These are phyloP conservation scores for Larix sibirica DNA, from an alignment of 83 land plant species.

Conservation along the genomic window DNA sequence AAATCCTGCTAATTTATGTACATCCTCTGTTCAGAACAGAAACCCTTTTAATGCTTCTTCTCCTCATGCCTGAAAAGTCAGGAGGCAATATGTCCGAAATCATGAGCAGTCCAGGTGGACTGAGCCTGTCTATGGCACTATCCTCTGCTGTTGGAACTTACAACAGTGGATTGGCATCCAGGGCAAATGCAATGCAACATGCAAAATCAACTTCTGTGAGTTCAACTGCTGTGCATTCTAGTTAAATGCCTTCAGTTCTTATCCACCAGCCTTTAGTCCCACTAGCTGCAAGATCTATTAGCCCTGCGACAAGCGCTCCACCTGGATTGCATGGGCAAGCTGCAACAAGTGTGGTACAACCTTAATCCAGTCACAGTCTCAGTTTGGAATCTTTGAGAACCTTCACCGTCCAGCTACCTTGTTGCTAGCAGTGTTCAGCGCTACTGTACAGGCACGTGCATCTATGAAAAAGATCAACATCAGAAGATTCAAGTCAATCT, in stretches of 20 bases:
- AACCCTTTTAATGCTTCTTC: constrained; percentile 4
- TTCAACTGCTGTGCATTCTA: not conserved
- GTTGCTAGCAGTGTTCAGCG: not conserved
- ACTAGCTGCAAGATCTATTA: not conserved
- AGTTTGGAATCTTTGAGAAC: not conserved
- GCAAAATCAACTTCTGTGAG: not conserved
- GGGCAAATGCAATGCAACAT: not conserved
- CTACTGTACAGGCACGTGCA: not conserved
- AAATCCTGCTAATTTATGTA: constrained; percentile 2
- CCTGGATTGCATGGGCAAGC: not conserved
- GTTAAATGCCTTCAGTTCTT: not conserved
- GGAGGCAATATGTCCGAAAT: not conserved
- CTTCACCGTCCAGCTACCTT: not conserved
- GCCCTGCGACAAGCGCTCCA: not conserved
- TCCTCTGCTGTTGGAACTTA: not conserved
- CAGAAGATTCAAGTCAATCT: not conserved
- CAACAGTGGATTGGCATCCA: not conserved
- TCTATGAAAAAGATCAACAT: not conserved
- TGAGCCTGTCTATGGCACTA: constrained; percentile 3
- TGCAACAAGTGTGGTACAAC: constrained; percentile 10
- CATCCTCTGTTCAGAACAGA: constrained; percentile 9
- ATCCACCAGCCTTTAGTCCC: not conserved
- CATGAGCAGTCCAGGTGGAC: not conserved
- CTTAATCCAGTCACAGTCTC: not conserved
- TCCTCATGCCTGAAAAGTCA: constrained; percentile 9